Percentiles rank a stretch among this genome's conserved stretches.
Conservation (phyloP, 192 early-diverging fungal genomes). For the Diversispora epigaea region DNA sequence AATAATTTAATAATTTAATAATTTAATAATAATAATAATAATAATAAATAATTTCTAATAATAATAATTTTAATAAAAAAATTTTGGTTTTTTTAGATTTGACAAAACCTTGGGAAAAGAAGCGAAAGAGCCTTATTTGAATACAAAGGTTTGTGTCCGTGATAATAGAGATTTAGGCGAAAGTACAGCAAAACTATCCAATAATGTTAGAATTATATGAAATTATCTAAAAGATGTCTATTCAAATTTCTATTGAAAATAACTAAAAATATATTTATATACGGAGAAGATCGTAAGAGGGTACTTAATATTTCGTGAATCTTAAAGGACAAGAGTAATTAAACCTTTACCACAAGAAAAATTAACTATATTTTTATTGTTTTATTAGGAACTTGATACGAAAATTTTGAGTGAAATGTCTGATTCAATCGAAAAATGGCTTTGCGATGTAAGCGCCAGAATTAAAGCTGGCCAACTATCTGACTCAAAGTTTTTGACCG, state of each 20-base stretch:
- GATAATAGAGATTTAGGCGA: background rate
- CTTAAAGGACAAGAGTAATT: background rate
- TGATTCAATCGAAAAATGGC: constrained; percentile 2
- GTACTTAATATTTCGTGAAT: background rate
- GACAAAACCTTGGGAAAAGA: background rate
- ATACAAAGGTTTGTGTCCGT: constrained; percentile 2
- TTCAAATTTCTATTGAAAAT: too few species aligned
- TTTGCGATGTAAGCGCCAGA: background rate
- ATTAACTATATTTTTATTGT: background rate
- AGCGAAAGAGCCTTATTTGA: background rate
- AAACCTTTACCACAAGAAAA: background rate
- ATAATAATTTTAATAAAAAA: too few species aligned
- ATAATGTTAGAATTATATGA: background rate
- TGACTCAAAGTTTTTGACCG: background rate
- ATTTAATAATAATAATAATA: background rate
- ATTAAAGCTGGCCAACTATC: background rate
- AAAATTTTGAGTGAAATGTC: background rate
- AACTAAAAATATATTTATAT: too few species aligned
- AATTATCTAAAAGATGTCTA: background rate
- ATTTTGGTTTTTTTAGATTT: constrained; percentile 15
- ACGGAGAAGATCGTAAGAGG: too few species aligned
- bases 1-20: background rate
- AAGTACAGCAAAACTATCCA: too few species aligned
- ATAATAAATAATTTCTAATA: background rate
- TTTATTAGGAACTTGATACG: background rate